Evolutionary conservation across 1,139 yeast species (phyloP).

Genomic region (Blastobotrys illinoisensis): DNA sequence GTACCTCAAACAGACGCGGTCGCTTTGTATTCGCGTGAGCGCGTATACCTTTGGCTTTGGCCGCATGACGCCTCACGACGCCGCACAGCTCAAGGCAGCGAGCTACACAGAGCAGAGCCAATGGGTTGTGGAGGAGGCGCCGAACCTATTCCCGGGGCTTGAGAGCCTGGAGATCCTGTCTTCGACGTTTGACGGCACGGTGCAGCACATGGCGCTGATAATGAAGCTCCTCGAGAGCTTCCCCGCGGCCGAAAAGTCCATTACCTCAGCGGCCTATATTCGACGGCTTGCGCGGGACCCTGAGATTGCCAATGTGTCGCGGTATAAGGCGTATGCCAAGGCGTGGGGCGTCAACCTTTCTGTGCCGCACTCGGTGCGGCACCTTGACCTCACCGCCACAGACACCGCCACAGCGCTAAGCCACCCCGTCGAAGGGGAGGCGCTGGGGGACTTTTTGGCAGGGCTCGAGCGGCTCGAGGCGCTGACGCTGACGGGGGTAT

Average conservation of each 20-base stretch:
- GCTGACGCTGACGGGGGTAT: background rate
- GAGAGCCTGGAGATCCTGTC: background rate
- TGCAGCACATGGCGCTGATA: slow-evolving; percentile 4
- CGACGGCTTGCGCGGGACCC: slow-evolving; percentile 3
- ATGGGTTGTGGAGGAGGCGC: slow-evolving; percentile 4
- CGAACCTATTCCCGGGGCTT: background rate
- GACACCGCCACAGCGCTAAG: background rate
- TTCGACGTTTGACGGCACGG: slow-evolving; percentile 4
- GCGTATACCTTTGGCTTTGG: slow-evolving; percentile 7
- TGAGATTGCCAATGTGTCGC: slow-evolving; percentile 2
- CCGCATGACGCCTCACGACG: background rate
- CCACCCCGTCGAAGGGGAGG: background rate
- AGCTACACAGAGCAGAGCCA: slow-evolving; percentile 6
- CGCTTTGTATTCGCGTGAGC: slow-evolving; percentile 2
- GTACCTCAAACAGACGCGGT: background rate
- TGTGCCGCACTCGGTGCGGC: slow-evolving; percentile 6
- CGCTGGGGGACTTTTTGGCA: background rate
- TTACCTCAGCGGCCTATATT: slow-evolving; percentile 1
- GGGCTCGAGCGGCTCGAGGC: background rate
- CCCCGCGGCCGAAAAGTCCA: slow-evolving; percentile 2
- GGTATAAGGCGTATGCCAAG: slow-evolving; percentile 1
- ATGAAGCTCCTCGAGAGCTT: slow-evolving; percentile 1
- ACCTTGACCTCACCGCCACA: slow-evolving; percentile 3
- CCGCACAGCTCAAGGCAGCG: background rate
- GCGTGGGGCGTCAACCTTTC: background rate